Conservation (phyloP, 805 yeast species). For the Clavispora carvajalis region DNA sequence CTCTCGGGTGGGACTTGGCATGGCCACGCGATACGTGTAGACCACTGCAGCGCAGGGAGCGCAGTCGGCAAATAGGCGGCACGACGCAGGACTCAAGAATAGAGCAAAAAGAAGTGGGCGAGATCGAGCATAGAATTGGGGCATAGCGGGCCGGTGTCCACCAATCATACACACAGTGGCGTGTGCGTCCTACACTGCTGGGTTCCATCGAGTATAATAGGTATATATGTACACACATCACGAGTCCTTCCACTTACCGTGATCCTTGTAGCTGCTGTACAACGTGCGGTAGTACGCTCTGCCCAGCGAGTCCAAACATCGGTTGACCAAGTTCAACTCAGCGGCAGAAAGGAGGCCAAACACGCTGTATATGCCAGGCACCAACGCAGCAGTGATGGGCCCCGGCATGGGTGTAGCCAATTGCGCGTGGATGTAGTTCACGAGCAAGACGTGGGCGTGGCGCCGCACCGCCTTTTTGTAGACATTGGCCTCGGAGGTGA, state of each 20-base stretch:
- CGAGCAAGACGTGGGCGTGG: conserved; percentile 53
- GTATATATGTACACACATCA: conserved; percentile 13
- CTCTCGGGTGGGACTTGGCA: conserved; percentile 1
- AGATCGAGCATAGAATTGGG: no score
- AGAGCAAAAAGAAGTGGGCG: no score
- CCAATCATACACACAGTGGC: no score
- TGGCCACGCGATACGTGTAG: neutral
- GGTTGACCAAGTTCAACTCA: conserved; percentile 60
- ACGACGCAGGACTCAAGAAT: no score
- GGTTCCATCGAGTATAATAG: neutral
- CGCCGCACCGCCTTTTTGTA: conserved; percentile 60
- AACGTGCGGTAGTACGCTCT: conserved; percentile 61
- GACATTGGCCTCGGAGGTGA: conserved; percentile 51
- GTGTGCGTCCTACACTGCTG: no score
- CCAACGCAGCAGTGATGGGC: conserved; percentile 42
- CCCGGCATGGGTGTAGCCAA: conserved; percentile 46
- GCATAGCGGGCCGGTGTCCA: no score
- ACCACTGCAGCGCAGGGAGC: no score
- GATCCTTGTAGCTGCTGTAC: conserved; percentile 66
- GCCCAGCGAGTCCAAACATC: conserved; percentile 64
- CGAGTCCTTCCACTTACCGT: conserved; percentile 77
- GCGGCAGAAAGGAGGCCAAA: conserved; percentile 65
- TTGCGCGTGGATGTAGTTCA: conserved; percentile 52
- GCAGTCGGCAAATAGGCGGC: no score
- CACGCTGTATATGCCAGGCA: conserved; percentile 53